Percentiles rank a stretch among this genome's conserved stretches.
Conservation (phyloP, 225 moss, liverwort and hornwort species). For the Asterella californica region DNA sequence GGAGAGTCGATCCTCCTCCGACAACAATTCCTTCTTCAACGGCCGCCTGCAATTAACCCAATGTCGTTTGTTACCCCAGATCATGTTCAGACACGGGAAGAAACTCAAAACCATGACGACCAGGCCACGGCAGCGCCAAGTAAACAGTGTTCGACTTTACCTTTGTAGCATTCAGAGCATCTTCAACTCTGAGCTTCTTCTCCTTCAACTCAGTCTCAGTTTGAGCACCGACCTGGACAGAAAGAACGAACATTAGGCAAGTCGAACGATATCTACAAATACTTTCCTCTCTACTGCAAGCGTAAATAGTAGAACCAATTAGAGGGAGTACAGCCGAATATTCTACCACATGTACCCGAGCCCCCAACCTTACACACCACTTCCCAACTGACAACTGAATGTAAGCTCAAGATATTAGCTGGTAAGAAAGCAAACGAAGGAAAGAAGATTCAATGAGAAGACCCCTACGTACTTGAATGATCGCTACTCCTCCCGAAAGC, state of each 20-base stretch:
- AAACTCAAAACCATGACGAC: background rate
- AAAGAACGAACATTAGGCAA: background rate
- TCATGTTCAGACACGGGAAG: background rate
- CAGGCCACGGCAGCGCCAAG: background rate
- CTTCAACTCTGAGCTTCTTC: constrained; percentile 95
- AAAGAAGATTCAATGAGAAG: background rate
- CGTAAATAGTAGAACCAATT: too few relatives aligned
- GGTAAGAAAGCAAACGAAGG: background rate
- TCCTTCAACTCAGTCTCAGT: constrained; percentile 96
- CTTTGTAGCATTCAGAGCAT: constrained; percentile 95
- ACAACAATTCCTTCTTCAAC: constrained; percentile 98
- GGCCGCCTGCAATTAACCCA: constrained; percentile 48
- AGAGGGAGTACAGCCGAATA: too few relatives aligned
- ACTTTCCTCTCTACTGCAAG: too few relatives aligned
- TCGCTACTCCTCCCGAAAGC: constrained; percentile 94
- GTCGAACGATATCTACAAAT: too few relatives aligned
- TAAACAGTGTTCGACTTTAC: background rate
- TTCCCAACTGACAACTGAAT: too few relatives aligned
- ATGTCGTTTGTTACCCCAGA: background rate
- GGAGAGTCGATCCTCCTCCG: too few relatives aligned
- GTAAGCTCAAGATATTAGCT: too few relatives aligned
- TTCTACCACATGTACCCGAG: too few relatives aligned
- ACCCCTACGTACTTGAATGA: constrained; percentile 61
- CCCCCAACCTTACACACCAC: too few relatives aligned
- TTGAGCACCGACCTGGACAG: constrained; percentile 73